Evolutionary conservation across 176 grass and related monocot species (phyloP), one percentile per base, ranked within the genome.

Genomic region (Aegilops tauschii): DNA sequence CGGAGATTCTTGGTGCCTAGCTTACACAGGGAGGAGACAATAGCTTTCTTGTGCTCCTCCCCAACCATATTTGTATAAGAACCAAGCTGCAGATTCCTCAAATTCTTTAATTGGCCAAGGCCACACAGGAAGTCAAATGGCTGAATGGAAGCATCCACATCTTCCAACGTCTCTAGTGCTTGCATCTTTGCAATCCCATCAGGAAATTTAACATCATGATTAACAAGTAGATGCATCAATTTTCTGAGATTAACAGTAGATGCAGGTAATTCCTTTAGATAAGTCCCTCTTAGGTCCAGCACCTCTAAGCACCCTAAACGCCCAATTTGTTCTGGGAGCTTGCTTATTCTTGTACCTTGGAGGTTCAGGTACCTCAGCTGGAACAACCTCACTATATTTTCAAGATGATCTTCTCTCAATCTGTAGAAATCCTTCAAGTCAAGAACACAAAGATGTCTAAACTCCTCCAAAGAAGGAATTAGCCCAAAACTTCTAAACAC

Each of bases 241-340:
- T 68, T 68, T 18, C 30, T 2, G 7, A 68, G 30, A 18, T 68
- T 68, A 8, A 68, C 13, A 8, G 18, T 68, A 34, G 29, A 8
- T 34, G 21, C 1, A 0, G 78, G 78, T 37, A 80, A 44, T 44
- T 65, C 6, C 0, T 3, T 0, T 34, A 67, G 6, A 7, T 0
- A 0, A 8, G 29, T 67, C 0, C 2, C 0, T 5, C 1, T 7
- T 42, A 80, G 1, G 12, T 80, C n/a, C 0, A 80, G n/a, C 0
- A 16, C 30, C 61, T 80, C 78, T 6, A 80, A 28, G 27, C 4
- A 14, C 4, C 17, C 12, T 1, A 80, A n/a, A 18, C 11, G 2
- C 0, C 4, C 23, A 1, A 17, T 45, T 17, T 80, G 36, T 65
- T 64, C 13, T 0, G 78, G 61, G n/a, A 80, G 61, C 12, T 20